Conservation (phyloP, 2,329 filamentous ascomycete species). For the Pseudogymnoascus sp. region DNA sequence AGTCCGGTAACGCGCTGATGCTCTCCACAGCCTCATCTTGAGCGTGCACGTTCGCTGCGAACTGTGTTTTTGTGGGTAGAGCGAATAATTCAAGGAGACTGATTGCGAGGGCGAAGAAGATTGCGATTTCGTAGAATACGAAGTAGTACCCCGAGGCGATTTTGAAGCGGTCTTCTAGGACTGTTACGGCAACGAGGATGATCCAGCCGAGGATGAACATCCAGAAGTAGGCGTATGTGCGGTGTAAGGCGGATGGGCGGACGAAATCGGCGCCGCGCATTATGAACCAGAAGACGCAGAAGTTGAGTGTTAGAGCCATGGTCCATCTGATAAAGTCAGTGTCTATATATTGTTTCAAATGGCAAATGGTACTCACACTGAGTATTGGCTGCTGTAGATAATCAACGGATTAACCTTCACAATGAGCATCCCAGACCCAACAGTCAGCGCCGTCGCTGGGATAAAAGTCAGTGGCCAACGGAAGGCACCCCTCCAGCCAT, state of each 20-base stretch:
- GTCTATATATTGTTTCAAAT: background rate
- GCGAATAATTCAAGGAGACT: slow-evolving; percentile 75
- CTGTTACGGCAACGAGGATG: slow-evolving; percentile 63
- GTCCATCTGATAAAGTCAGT: slow-evolving; percentile 52
- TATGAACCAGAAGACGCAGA: slow-evolving; percentile 76
- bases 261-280: slow-evolving; percentile 71
- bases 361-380: slow-evolving; percentile 47
- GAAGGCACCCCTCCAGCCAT: slow-evolving; percentile 77
- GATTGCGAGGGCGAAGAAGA: slow-evolving; percentile 69
- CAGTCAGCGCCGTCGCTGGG: slow-evolving; percentile 59
- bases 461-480: slow-evolving; percentile 72
- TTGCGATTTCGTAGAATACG: slow-evolving; percentile 69
- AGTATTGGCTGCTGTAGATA: slow-evolving; percentile 81
- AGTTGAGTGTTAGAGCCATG: slow-evolving; percentile 78
- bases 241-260: slow-evolving; percentile 78
- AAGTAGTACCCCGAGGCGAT: slow-evolving; percentile 74
- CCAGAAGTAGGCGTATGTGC: slow-evolving; percentile 78
- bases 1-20: slow-evolving; percentile 28
- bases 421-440: slow-evolving; percentile 69
- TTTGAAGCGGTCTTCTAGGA: slow-evolving; percentile 68
- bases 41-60: slow-evolving; percentile 52
- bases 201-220: slow-evolving; percentile 71
- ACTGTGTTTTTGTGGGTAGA: slow-evolving; percentile 65
- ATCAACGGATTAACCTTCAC: slow-evolving; percentile 83
- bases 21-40: slow-evolving; percentile 41